phyloP scores from a whole-genome alignment of 768 basidiomycete genomes.

The Naganishia vaughanmartiniae region DNA sequence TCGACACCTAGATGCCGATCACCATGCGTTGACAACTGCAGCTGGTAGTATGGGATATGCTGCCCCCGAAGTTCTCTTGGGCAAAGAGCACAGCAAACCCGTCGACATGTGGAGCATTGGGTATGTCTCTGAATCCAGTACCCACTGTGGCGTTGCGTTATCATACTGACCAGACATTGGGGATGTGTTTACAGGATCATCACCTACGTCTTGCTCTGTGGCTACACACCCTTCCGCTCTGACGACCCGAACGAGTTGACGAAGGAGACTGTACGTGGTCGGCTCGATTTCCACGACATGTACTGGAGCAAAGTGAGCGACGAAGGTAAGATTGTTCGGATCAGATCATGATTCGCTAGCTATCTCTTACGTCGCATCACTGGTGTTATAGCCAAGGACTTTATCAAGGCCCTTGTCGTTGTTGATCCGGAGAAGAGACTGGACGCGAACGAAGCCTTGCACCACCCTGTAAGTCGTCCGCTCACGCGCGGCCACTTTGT shows the following conservation, averaged over 20 bases:
- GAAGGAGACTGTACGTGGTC: constrained; percentile 78
- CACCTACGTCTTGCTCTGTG: constrained; percentile 89
- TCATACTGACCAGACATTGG: background rate
- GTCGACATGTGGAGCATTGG: constrained; percentile 94
- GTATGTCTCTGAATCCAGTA: constrained; percentile 55
- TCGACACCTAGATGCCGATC: constrained; percentile 46
- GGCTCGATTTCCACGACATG: constrained; percentile 84
- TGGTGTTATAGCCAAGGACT: constrained; percentile 66
- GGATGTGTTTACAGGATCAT: constrained; percentile 71
- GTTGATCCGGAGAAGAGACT: constrained; percentile 69
- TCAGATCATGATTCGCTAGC: background rate
- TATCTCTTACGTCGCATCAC: background rate
- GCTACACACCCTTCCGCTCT: constrained; percentile 90
- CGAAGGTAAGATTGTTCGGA: constrained; percentile 58
- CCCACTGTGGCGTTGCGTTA: background rate
- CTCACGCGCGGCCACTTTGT: no score
- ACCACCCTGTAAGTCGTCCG: constrained; percentile 60
- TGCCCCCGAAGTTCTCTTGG: constrained; percentile 66
- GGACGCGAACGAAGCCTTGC: constrained; percentile 69
- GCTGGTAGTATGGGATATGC: constrained; percentile 72
- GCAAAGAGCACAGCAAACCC: constrained; percentile 81
- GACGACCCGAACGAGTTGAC: constrained; percentile 72
- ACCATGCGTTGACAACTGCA: constrained; percentile 44
- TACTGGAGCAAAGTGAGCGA: constrained; percentile 89
- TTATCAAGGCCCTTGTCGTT: constrained; percentile 69